Evolutionary conservation across 2,329 filamentous ascomycete genomes (phyloP).

Genomic region (Graphilbum sp.): DNA sequence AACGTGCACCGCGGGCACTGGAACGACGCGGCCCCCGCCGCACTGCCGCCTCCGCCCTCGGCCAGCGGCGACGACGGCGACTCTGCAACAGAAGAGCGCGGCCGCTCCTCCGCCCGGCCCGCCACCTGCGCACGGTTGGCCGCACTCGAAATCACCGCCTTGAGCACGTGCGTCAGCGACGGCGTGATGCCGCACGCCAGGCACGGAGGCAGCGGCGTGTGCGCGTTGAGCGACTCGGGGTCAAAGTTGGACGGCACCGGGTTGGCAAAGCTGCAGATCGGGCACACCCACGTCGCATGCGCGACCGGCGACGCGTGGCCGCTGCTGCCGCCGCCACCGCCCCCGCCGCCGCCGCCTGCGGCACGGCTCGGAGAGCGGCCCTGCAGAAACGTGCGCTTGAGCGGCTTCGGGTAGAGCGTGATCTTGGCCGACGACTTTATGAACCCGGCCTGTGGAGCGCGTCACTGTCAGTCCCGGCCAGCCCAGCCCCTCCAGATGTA

Average conservation of each 20-base stretch:
- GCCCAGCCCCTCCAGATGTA: no score
- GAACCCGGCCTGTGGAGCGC: conserved; percentile 63
- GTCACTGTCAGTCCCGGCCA: no score
- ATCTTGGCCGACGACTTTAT: conserved; percentile 91
- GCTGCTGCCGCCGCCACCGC: conserved; percentile 17
- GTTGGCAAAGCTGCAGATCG: conserved; percentile 91
- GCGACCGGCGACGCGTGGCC: conserved; percentile 22
- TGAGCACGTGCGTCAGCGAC: conserved; percentile 63
- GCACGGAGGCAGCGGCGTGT: conserved; percentile 73
- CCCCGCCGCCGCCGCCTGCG: conserved; percentile 24
- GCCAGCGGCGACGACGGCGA: no score
- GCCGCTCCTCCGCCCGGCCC: no score
- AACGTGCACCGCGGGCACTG: conserved; percentile 86
- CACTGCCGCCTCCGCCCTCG: no score
- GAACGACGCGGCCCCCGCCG: conserved; percentile 32
- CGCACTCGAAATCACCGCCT: conserved; percentile 67
- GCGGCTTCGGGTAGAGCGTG: conserved; percentile 68
- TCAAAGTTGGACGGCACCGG: conserved; percentile 89
- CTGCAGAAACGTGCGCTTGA: conserved; percentile 44
- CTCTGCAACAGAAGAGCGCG: no score
- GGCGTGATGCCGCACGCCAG: conserved; percentile 90
- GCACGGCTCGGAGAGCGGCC: conserved; percentile 21
- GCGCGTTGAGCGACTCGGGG: conserved; percentile 58
- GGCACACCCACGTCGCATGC: conserved; percentile 81
- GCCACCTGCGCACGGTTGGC: conserved; percentile 30